A percentile compares a stretch with the other conserved stretches of the same genome.
Evolutionary conservation across 228 moss, liverwort and hornwort species (phyloP).

Genomic region (Sphagnum fallax): DNA sequence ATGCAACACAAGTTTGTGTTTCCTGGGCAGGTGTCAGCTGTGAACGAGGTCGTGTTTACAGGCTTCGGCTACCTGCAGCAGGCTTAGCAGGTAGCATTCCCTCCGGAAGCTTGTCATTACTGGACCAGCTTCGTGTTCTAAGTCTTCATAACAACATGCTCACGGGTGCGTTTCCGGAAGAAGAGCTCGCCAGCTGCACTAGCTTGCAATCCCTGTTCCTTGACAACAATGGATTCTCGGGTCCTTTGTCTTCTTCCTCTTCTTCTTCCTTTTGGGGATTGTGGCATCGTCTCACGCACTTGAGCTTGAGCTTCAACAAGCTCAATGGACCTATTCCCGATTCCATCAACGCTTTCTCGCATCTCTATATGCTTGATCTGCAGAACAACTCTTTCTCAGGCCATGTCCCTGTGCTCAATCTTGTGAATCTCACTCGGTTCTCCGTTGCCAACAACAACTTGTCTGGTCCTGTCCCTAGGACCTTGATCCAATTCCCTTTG

Average conservation of each 20-base stretch:
- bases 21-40: not conserved
- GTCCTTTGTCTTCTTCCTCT: constrained; percentile 22
- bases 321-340: constrained; percentile 51
- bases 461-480: constrained; percentile 53
- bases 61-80: constrained; percentile 15
- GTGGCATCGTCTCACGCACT: constrained; percentile 35
- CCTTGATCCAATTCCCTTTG: constrained; percentile 38
- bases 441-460: constrained; percentile 64
- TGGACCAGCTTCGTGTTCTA: constrained; percentile 28
- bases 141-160: constrained; percentile 30
- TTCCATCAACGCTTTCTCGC: constrained; percentile 18
- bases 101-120: constrained; percentile 11
- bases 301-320: constrained; percentile 19
- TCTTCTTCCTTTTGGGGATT: not conserved
- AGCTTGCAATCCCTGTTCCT: constrained; percentile 14
- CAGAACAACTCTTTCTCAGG: constrained; percentile 50
- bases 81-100: constrained; percentile 14
- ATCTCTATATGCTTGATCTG: constrained; percentile 29
- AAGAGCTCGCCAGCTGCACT: constrained; percentile 11
- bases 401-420: constrained; percentile 34
- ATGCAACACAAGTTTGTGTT: not conserved
- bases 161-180: constrained; percentile 19
- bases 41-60: not conserved
- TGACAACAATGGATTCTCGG: constrained; percentile 16
- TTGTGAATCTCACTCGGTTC: constrained; percentile 31